phyloP scores from a whole-genome alignment of 2,329 filamentous ascomycete species.

The Exophiala xenobiotica region DNA sequence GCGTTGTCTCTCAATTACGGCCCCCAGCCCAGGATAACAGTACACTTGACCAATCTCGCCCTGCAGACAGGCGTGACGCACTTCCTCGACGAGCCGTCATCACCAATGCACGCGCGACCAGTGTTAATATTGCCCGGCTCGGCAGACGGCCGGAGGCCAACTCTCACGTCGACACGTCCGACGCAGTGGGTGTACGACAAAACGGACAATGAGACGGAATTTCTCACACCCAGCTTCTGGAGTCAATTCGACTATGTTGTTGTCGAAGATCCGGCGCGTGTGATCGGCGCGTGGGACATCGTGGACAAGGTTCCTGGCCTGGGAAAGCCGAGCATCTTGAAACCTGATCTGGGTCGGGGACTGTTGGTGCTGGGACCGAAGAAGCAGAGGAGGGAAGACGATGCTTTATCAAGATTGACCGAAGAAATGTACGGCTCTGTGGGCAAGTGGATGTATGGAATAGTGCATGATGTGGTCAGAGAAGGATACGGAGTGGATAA shows the following conservation, averaged over 20 bases:
- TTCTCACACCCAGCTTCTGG: slow-evolving; percentile 57
- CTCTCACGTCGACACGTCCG: slow-evolving; percentile 13
- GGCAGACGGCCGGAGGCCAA: slow-evolving; percentile 25
- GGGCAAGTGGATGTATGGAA: slow-evolving; percentile 31
- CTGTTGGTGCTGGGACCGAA: slow-evolving; percentile 26
- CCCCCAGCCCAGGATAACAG: slow-evolving; percentile 35
- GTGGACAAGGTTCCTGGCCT: slow-evolving; percentile 53
- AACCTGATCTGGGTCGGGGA: slow-evolving; percentile 39
- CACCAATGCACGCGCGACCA: slow-evolving; percentile 17
- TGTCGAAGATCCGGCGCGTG: slow-evolving; percentile 50
- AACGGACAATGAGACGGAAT: slow-evolving; percentile 51
- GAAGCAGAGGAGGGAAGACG: slow-evolving; percentile 32
- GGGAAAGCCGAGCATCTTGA: slow-evolving; percentile 50
- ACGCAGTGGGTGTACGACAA: slow-evolving; percentile 59
- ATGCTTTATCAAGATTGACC: slow-evolving; percentile 37
- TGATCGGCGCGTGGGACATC: slow-evolving; percentile 55
- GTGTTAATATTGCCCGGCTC: slow-evolving; percentile 29
- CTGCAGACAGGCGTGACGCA: slow-evolving; percentile 64
- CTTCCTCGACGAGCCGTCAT: slow-evolving; percentile 51
- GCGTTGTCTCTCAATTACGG: slow-evolving; percentile 25
- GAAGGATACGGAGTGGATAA: slow-evolving; percentile 34
- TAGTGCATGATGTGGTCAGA: slow-evolving; percentile 30
- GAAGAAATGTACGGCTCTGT: slow-evolving; percentile 12
- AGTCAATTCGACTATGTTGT: slow-evolving; percentile 58
- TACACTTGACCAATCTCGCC: slow-evolving; percentile 61